A percentile compares a stretch with the other conserved stretches of the same genome.
These are phyloP conservation scores for Hydnum rufescens DNA, from an alignment of 768 basidiomycete species.

Conservation along the genomic window DNA sequence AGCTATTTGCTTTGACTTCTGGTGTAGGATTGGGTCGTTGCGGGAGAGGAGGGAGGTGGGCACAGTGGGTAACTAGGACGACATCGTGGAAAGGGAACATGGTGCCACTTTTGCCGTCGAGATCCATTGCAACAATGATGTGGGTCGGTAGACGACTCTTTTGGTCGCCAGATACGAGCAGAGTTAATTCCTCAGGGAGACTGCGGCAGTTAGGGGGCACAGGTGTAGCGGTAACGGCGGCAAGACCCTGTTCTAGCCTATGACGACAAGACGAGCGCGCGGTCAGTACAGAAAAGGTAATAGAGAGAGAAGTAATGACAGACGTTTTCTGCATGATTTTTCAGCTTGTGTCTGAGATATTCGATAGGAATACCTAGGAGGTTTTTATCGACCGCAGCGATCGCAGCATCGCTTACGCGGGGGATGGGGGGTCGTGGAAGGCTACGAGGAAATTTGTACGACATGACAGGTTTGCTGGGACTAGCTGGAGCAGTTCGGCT, in stretches of 20 bases:
- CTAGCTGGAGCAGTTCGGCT: neutral
- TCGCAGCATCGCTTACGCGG: conserved; percentile 22
- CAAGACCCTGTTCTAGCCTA: neutral
- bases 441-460: neutral
- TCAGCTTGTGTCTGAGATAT: conserved; percentile 26
- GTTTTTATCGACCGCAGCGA: conserved; percentile 33
- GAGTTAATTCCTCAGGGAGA: conserved; percentile 23
- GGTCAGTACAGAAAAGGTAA: neutral
- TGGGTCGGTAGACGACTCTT: conserved; percentile 18
- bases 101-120: conserved; percentile 12
- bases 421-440: conserved; percentile 3
- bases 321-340: neutral
- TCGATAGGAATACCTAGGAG: conserved; percentile 35
- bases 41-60: conserved; percentile 39
- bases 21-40: conserved; percentile 25
- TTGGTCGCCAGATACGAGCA: conserved; percentile 15
- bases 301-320: neutral
- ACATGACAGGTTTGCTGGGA: neutral
- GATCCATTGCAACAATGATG: conserved; percentile 18
- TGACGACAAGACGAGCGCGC: neutral
- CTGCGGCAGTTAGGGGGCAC: conserved; percentile 3
- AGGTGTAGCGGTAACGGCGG: conserved; percentile 11
- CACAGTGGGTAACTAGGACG: conserved; percentile 48
- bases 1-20: conserved; percentile 9
- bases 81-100: conserved; percentile 53